A percentile compares a stretch with the other conserved stretches of the same genome.
These are phyloP conservation scores for Yamadazyma nakazawae DNA, from an alignment of 805 yeast genomes.

Conservation along the genomic window DNA sequence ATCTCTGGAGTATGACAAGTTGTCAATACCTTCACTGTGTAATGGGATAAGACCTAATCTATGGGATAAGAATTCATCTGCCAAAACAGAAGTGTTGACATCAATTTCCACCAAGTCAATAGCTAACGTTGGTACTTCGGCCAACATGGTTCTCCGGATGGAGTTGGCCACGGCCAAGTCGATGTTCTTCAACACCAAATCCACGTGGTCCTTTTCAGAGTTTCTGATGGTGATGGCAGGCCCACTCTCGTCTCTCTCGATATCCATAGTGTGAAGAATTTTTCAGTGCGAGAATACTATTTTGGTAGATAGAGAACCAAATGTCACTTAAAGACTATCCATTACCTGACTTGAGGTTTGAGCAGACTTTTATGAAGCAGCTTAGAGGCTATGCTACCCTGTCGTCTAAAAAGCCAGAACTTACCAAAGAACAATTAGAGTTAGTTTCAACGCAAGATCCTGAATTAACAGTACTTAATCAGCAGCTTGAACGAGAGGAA, in stretches of 20 bases:
- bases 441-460: conserved; percentile 10
- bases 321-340: conserved; percentile 11
- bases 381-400: conserved; percentile 27
- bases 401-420: conserved; percentile 4
- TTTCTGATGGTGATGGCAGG: conserved; percentile 88
- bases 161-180: conserved; percentile 92
- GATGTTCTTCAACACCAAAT: conserved; percentile 81
- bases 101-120: conserved; percentile 95
- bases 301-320: not conserved
- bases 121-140: conserved; percentile 96
- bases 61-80: conserved; percentile 95
- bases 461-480: conserved; percentile 18
- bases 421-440: conserved; percentile 11
- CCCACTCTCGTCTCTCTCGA: conserved; percentile 37
- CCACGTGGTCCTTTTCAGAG: conserved; percentile 82
- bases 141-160: conserved; percentile 83
- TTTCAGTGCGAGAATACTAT: not conserved
- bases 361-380: conserved; percentile 49
- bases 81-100: conserved; percentile 87
- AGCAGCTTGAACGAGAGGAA: conserved; percentile 17
- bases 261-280: conserved; percentile 18
- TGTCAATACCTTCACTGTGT: conserved; percentile 78
- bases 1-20: conserved; percentile 84
- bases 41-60: conserved; percentile 91
- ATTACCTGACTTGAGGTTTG: conserved; percentile 66